phyloP scores from a whole-genome alignment of 2,329 filamentous ascomycete genomes.

The Lasiodiplodia sp. region DNA sequence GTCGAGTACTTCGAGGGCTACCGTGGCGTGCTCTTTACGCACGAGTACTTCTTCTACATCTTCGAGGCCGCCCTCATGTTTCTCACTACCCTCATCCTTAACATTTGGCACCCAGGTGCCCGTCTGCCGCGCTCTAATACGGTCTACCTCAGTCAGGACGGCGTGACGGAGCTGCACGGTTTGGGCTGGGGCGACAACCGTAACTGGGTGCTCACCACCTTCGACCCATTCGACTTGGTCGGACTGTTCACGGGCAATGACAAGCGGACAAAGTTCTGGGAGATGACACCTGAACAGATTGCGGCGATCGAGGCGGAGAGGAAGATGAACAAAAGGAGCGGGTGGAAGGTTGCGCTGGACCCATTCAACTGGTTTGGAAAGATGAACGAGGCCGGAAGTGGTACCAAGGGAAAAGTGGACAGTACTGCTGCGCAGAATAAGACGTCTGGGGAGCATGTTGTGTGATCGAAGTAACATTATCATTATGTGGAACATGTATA shows the following conservation, averaged over 20 bases:
- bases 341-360: constrained; percentile 35
- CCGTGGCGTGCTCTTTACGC: constrained; percentile 46
- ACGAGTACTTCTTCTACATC: constrained; percentile 63
- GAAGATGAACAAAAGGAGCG: constrained; percentile 39
- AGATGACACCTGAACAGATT: constrained; percentile 45
- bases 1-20: constrained; percentile 57
- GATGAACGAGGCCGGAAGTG: not conserved
- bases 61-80: constrained; percentile 63
- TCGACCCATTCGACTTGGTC: constrained; percentile 47
- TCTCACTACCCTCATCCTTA: constrained; percentile 59
- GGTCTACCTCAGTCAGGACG: constrained; percentile 59
- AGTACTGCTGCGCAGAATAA: not conserved
- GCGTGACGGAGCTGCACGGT: constrained; percentile 48
- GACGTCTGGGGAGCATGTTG: not conserved
- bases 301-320: constrained; percentile 38
- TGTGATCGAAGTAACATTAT: not conserved
- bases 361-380: constrained; percentile 42
- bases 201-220: constrained; percentile 50
- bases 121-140: constrained; percentile 59
- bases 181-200: constrained; percentile 59
- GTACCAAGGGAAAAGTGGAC: constrained; percentile 24
- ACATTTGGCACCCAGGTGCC: constrained; percentile 59
- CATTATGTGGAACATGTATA: not conserved
- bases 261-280: constrained; percentile 47
- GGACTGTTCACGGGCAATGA: constrained; percentile 42